Evolutionary conservation across 345 rosid species (phyloP), one percentile per base, ranked within the genome.

Genomic region (Murraya koenigii): DNA sequence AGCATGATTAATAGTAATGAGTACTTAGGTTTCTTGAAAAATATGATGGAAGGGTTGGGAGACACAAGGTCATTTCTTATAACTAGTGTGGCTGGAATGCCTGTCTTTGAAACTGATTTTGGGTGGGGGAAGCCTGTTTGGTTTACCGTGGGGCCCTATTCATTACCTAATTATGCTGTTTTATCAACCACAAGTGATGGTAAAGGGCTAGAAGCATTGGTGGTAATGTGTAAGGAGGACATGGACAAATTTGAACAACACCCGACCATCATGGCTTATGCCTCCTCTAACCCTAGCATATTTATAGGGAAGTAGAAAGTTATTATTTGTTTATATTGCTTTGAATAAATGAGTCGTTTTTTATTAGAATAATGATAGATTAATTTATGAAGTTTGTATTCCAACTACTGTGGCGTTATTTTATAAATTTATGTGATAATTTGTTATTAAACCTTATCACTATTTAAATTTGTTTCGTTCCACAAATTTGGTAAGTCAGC

Each of bases 81-180:
- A 14, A 73, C 36, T 4, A 84, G 81, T 62, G 75, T 75, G 68
- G 75, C 80, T 26, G 71, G 64, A 36, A 78, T 82, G 39, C 84
- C 74, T 33, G 72, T 76, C 7, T 73, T 76, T 4, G 81, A 82
- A 2, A 61, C 64, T 35, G 83, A 80, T 75, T 78, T 82, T 38
- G 82, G 87, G 28, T 78, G 82, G 85, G 82, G 79, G 59, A 86
- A 59, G 54, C 85, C 82, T 13, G 32, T 62, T 28, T 72, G 86
- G 80, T 72, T 55, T 17, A 66, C 61, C 17, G 52, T 64, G 6
- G 76, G 75, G 3, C 62, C 19, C 66, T 32, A 23, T 23, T 44
- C 41, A 54, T 56, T 56, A 0, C 61, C 76, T 25, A 23, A 66
- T 17, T 28, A 72, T 20, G 77, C 77, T 0, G 19, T 78, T 59